Conservation (phyloP, 2,329 filamentous ascomycete genomes). For the Colletotrichum costaricense region DNA sequence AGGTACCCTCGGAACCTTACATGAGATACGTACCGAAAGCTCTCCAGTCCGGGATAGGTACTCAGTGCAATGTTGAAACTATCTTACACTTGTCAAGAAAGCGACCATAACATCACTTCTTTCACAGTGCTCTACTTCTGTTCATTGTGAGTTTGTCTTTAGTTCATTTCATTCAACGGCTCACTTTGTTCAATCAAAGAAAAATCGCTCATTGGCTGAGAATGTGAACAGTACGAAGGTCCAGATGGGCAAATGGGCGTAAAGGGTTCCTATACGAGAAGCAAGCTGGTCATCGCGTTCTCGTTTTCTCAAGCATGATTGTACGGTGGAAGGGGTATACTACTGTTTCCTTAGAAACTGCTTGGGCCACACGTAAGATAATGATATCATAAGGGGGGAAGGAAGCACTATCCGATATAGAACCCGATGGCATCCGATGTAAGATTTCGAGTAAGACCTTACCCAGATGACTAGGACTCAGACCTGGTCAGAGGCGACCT, state of each 20-base stretch:
- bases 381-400: neutral
- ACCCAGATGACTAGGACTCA: neutral
- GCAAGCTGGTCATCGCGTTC: neutral
- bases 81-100: neutral
- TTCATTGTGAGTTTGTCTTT: neutral
- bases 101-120: too few species aligned
- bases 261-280: neutral
- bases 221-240: neutral
- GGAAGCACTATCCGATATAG: neutral
- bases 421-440: neutral
- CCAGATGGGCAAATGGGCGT: neutral
- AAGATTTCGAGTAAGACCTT: neutral
- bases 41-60: neutral
- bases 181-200: neutral
- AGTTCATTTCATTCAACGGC: neutral
- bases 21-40: neutral
- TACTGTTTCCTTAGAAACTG: too few species aligned
- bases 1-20: neutral
- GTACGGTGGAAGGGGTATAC: too few species aligned
- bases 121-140: too few species aligned
- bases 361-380: too few species aligned
- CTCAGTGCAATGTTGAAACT: neutral
- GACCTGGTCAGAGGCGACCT: neutral
- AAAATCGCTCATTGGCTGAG: neutral
- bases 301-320: too few species aligned